Conservation (phyloP, 1,139 yeast genomes). For the Hemisphaericaspora subhashii region DNA sequence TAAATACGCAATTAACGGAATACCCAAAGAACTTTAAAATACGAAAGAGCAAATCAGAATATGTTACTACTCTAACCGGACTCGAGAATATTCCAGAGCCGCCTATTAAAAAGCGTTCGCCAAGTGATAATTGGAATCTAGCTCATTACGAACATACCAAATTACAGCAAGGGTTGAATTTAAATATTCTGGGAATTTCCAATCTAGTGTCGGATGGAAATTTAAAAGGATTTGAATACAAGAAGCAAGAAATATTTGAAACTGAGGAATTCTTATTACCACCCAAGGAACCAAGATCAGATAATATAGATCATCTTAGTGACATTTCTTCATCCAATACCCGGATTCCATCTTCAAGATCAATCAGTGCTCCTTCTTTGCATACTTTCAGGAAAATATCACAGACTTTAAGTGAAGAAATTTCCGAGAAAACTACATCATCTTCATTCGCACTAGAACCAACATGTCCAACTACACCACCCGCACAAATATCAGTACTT, state of each 20-base stretch:
- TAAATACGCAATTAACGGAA: neutral
- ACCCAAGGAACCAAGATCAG: slow-evolving; percentile 21
- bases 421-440: neutral
- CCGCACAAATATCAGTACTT: slow-evolving; percentile 11
- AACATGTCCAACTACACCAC: slow-evolving; percentile 14
- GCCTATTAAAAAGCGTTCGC: slow-evolving; percentile 28
- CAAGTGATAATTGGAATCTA: slow-evolving; percentile 32
- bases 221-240: slow-evolving; percentile 5
- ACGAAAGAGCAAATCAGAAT: slow-evolving; percentile 5
- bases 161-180: slow-evolving; percentile 24
- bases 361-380: slow-evolving; percentile 44
- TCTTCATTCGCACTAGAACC: neutral
- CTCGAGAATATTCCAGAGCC: slow-evolving; percentile 34
- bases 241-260: neutral
- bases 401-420: neutral
- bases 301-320: slow-evolving; percentile 31
- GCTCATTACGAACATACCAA: slow-evolving; percentile 25
- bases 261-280: slow-evolving; percentile 19
- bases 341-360: slow-evolving; percentile 20
- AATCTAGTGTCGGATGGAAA: slow-evolving; percentile 16
- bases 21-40: slow-evolving; percentile 1
- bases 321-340: slow-evolving; percentile 17
- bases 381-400: slow-evolving; percentile 31
- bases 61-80: slow-evolving; percentile 24
- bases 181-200: slow-evolving; percentile 16